Percentiles rank a stretch among this genome's conserved stretches.
phyloP scores from a whole-genome alignment of 2,329 filamentous ascomycete genomes.

The Clarireedia hainanense region DNA sequence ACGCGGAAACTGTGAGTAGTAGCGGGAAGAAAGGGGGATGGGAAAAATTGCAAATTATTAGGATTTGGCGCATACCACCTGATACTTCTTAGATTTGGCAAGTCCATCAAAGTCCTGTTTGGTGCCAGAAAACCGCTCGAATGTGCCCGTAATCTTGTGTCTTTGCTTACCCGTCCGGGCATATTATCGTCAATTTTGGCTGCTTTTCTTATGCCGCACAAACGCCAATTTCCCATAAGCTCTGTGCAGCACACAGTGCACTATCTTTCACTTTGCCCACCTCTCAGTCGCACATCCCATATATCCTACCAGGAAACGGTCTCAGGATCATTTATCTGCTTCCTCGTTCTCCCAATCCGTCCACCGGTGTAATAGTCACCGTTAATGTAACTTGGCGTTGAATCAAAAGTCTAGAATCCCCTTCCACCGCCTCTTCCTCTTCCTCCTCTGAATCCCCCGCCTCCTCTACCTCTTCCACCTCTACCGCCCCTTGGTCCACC shows the following conservation, averaged over 20 bases:
- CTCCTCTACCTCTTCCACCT: slow-evolving; percentile 42
- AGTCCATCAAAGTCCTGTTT: background rate
- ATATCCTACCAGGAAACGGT: background rate
- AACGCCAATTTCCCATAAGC: slow-evolving; percentile 16
- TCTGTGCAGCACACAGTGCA: background rate
- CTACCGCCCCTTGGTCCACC: slow-evolving; percentile 38
- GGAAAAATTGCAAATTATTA: slow-evolving; percentile 86
- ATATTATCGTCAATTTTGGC: slow-evolving; percentile 5
- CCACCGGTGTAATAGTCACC: background rate
- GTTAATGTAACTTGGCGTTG: too few species aligned
- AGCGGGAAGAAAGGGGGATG: slow-evolving; percentile 87
- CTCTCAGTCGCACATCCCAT: background rate
- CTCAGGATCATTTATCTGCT: too few species aligned
- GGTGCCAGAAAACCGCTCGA: background rate
- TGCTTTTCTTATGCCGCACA: slow-evolving; percentile 14
- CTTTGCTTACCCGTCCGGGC: slow-evolving; percentile 4
- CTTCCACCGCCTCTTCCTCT: slow-evolving; percentile 45
- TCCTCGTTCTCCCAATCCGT: too few species aligned
- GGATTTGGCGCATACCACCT: slow-evolving; percentile 58
- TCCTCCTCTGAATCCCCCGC: slow-evolving; percentile 45
- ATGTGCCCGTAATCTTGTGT: background rate
- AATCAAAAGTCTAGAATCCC: slow-evolving; percentile 21
- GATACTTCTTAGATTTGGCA: background rate
- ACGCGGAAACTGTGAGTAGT: slow-evolving; percentile 65
- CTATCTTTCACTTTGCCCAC: background rate